phyloP scores from a whole-genome alignment of 306 rosid species.

The Urtica urens region DNA sequence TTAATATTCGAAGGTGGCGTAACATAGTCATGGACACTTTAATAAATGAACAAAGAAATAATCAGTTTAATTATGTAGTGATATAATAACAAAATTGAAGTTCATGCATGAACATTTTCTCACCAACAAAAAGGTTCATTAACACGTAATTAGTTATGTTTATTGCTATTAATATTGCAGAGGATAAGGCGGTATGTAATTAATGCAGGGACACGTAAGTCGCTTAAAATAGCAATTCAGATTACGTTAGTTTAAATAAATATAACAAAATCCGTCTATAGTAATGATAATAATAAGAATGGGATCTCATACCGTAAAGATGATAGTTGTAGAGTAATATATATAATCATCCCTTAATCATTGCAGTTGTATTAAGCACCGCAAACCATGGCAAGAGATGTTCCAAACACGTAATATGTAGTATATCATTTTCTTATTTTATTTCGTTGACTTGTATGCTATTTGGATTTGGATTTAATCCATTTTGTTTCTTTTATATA shows the following conservation, averaged over 20 bases:
- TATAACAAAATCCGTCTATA: not conserved
- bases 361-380: conserved; percentile 3
- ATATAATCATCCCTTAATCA: no score
- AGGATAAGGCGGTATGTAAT: conserved; percentile 3
- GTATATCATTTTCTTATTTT: not conserved
- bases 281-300: not conserved
- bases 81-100: not conserved
- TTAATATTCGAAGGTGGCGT: no score
- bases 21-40: no score
- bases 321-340: not conserved
- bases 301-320: not conserved
- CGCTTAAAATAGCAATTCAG: not conserved
- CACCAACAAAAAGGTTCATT: not conserved
- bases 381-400: conserved; percentile 9
- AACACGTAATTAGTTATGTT: not conserved
- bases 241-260: not conserved
- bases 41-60: no score
- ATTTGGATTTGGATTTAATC: not conserved
- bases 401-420: conserved; percentile 28
- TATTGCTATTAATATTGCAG: not conserved
- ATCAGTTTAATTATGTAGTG: not conserved
- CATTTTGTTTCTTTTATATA: not conserved
- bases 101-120: not conserved
- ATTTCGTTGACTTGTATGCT: conserved; percentile 4
- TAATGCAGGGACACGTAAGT: conserved; percentile 2